Evolutionary conservation across 2,329 filamentous ascomycete genomes (phyloP).

Genomic region (Pseudocercospora ulei): DNA sequence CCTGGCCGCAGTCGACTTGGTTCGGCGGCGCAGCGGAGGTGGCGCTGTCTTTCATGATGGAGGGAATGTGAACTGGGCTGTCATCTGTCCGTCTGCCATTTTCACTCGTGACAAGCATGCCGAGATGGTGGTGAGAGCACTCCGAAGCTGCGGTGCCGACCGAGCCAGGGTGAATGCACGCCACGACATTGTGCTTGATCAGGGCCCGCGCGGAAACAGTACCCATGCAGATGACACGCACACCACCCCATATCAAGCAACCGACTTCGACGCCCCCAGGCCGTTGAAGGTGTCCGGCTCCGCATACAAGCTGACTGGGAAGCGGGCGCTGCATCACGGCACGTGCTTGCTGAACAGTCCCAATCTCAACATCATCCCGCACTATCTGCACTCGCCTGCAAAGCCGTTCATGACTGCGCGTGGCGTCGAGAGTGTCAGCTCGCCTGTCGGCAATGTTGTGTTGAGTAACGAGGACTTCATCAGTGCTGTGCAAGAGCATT

Average conservation of each 20-base stretch:
- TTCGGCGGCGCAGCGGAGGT: constrained; percentile 77
- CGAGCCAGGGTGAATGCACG: constrained; percentile 70
- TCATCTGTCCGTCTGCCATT: constrained; percentile 64
- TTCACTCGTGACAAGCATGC: constrained; percentile 85
- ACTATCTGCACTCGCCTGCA: constrained; percentile 67
- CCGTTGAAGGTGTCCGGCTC: constrained; percentile 78
- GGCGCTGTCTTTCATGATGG: constrained; percentile 89
- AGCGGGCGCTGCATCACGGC: constrained; percentile 79
- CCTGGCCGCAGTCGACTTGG: constrained; percentile 49
- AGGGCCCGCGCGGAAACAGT: constrained; percentile 29
- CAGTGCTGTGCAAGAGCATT: constrained; percentile 46
- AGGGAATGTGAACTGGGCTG: constrained; percentile 90
- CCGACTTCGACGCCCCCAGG: constrained; percentile 28
- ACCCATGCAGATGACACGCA: constrained; percentile 38
- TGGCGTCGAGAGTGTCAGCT: constrained; percentile 85
- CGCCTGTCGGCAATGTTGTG: constrained; percentile 68
- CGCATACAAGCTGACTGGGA: constrained; percentile 81
- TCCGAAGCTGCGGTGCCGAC: constrained; percentile 51
- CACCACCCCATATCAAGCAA: constrained; percentile 38
- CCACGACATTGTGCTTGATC: constrained; percentile 80
- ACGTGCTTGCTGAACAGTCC: constrained; percentile 75
- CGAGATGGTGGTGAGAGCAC: constrained; percentile 81
- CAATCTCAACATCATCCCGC: constrained; percentile 59
- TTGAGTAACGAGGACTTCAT: constrained; percentile 44
- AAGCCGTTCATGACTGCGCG: constrained; percentile 65